Conservation (phyloP, 106 monocot species). For the Allium cepa region DNA sequence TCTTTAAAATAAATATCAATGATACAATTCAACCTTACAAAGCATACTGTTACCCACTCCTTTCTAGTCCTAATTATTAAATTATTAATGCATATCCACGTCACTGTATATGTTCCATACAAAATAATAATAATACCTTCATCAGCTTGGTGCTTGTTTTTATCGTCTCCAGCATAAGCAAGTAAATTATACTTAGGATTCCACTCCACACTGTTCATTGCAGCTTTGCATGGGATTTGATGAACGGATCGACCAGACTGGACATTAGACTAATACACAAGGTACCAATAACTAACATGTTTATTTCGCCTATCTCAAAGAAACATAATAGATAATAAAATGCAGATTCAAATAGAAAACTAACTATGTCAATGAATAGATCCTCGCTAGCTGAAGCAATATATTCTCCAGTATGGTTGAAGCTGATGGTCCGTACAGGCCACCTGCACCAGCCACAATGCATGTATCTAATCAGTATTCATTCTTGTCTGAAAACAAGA, state of each 20-base stretch:
- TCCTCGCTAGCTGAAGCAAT: conserved; percentile 97
- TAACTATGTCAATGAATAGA: conserved; percentile 87
- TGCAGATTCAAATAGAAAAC: conserved; percentile 1
- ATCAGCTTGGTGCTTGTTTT: conserved; percentile 86
- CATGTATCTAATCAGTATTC: too few relatives aligned
- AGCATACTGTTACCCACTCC: neutral
- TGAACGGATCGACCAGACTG: conserved; percentile 74
- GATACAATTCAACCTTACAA: neutral
- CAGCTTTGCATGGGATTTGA: conserved; percentile 89
- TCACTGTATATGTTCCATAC: neutral
- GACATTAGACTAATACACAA: conserved; percentile 58
- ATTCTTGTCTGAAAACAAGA: neutral
- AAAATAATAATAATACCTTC: conserved; percentile 34
- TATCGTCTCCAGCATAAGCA: conserved; percentile 96
- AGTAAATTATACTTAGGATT: conserved; percentile 88
- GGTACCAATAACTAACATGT: neutral
- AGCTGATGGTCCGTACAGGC: conserved; percentile 97
- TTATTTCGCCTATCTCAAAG: neutral
- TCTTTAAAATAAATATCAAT: too few relatives aligned
- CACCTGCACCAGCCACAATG: conserved; percentile 36
- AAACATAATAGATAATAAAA: neutral
- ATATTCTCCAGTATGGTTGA: conserved; percentile 84
- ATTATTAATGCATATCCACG: neutral
- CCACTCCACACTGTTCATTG: conserved; percentile 99
- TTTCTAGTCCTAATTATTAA: neutral